Evolutionary conservation across 2,329 filamentous ascomycete genomes (phyloP).

Genomic region (Diplodia corticola): DNA sequence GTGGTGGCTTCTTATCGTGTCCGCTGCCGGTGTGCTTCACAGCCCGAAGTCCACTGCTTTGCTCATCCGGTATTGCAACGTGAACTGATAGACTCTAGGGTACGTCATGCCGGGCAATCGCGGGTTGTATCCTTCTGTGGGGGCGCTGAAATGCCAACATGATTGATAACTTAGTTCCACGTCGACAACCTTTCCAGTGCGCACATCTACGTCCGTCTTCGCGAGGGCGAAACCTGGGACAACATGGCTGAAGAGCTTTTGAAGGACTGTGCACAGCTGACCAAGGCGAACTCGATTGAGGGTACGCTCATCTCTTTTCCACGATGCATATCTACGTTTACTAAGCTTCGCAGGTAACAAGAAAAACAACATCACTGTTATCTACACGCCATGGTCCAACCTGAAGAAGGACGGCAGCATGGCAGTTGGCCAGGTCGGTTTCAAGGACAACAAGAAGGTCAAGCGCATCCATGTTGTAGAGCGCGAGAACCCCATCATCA

Average conservation of each 20-base stretch:
- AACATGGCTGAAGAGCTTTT: constrained; percentile 72
- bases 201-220: constrained; percentile 89
- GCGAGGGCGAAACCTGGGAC: constrained; percentile 80
- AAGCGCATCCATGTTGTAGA: constrained; percentile 76
- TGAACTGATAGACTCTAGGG: not conserved
- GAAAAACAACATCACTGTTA: constrained; percentile 94
- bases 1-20: not conserved
- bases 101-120: not conserved
- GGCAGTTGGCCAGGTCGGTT: constrained; percentile 91
- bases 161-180: constrained; percentile 67
- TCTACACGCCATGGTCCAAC: constrained; percentile 98
- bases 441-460: constrained; percentile 85
- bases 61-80: not conserved
- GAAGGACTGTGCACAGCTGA: constrained; percentile 90
- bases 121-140: not conserved
- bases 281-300: constrained; percentile 98
- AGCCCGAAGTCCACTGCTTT: not conserved
- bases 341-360: constrained; percentile 73
- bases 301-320: constrained; percentile 50
- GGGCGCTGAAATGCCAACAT: not conserved
- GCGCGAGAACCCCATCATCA: constrained; percentile 87
- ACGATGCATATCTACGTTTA: constrained; percentile 10
- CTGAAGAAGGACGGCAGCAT: constrained; percentile 94
- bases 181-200: constrained; percentile 96
- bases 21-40: not conserved